Base-by-base conservation (phyloP, 345 rosid genomes). In the Brassica juncea region DNA sequence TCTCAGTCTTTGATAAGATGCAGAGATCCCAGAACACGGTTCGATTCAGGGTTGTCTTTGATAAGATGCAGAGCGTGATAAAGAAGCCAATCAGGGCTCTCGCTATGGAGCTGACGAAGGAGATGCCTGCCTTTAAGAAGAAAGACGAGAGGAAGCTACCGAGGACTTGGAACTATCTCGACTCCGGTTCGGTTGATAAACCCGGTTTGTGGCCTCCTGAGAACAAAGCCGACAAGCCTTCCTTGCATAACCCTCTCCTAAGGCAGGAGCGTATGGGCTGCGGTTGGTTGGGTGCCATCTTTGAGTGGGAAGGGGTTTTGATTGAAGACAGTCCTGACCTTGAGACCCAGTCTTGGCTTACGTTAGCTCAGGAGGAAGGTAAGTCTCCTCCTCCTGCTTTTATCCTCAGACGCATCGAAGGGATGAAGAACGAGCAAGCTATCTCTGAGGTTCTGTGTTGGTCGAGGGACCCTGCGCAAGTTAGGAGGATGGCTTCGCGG, bases 231-330 rank as follows among this genome's bases (percentile, higher is more conserved):
- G 99, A 93, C 71, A 88, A 91, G 59, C 87, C 97, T 52, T 86
- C 96, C 0, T 72, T 93, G 73, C 97, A 89, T 44, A 95, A 95
- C 77, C 99, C 99, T 10, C 69, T 90, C 79, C 92, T 93, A 63
- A 87, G 99, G 74, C 98, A 90, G 60, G 97, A 95, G 84, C 88
- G 93, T 77, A 89, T 95, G 99, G 98, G 99, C 23, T 93, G 97
- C 32, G 96, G 99, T 73, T 95, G 99, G 99, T 81, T 95, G 63
- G 97, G 96, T 80, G 99, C 94, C 4, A 95, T 95, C 72, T 93
- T 95, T 37, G 99, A 92, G 76, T 93, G 94, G 99, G 99, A 95
- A 81, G 98, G 99, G 4, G 99, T 93, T 11, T 77, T 95, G 71
- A 80, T 90, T 10, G 93, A 95, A 72, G 96, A 89, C 32, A 89